Evolutionary conservation across 768 basidiomycete genomes (phyloP), one percentile per base, ranked within the genome.

Genomic region (Russula virescens): DNA sequence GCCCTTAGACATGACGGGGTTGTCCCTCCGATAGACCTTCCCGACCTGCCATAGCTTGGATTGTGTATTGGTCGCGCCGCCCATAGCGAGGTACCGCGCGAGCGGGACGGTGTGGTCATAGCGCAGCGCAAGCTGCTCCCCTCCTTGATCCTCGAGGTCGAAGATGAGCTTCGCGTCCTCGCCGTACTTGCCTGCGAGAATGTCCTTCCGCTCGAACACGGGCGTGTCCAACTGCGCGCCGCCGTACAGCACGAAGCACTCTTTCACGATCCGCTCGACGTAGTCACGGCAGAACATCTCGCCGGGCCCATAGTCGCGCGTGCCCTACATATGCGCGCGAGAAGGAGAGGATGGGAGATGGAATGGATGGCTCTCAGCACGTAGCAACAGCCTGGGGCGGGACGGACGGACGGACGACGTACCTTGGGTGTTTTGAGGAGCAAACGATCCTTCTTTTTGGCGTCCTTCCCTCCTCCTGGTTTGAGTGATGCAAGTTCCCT

Each of bases 21-120:
- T 93, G 75, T 99, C 97, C 71, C 97, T 78, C 65, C 97, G 80
- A 75, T 98, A 99, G 21, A 99, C 97, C 76, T 98, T 99, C n/a
- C 94, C 95, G 55, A 99, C 87, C 74, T 98, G 97, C 87, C 94
- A 99, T 16, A 98, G 73, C 76, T 98, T 98, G 65, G 86, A 78
- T 68, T 86, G 85, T 7, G 81, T 77, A 68, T 74, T 82, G 66
- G 80, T 87, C n/a, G 84, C 85, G n/a, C 92, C 89, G 62, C 85
- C 85, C 94, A 99, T 98, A 28, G 97, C 96, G 19, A 99, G 79
- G 74, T 93, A 95, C 35, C 97, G 80, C 23, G 96, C 97, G 47
- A 99, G 87, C 6, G 97, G 97, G 26, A 98, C 96, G 25, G 96
- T 99, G 71, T 98, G 88, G 72, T 99, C 96, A 71, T 98, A 98